Evolutionary conservation across 257 asterid species (phyloP).

Genomic region (Petunia secreta): DNA sequence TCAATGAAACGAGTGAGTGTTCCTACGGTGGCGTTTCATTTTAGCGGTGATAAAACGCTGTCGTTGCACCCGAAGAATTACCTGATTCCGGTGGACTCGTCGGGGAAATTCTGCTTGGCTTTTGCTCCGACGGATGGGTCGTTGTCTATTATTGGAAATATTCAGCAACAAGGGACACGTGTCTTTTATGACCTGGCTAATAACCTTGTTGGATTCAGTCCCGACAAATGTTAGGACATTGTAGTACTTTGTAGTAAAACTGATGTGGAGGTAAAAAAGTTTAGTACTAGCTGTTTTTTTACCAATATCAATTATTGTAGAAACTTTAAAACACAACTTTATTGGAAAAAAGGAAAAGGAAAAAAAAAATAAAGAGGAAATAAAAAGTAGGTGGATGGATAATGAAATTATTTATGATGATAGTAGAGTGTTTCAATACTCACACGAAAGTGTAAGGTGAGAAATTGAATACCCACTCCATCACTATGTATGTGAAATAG

Average conservation of each 20-base stretch:
- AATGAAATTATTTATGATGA: neutral
- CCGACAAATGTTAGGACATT: slow-evolving; percentile 61
- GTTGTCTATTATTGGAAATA: slow-evolving; percentile 73
- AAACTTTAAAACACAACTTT: neutral
- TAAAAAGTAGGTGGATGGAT: slow-evolving; percentile 7
- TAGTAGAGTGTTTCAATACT: neutral
- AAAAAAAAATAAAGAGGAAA: neutral
- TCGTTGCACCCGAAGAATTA: slow-evolving; percentile 55
- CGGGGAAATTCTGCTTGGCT: slow-evolving; percentile 71
- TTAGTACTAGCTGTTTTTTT: neutral
- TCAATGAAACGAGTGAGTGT: slow-evolving; percentile 46
- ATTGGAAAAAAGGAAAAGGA: neutral
- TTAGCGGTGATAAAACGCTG: slow-evolving; percentile 52
- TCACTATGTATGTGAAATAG: no score
- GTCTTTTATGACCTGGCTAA: slow-evolving; percentile 66
- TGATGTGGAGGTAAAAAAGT: neutral
- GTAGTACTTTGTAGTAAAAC: no score
- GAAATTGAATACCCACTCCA: neutral
- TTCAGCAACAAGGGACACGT: slow-evolving; percentile 93
- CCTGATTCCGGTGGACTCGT: slow-evolving; percentile 61
- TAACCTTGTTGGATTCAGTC: slow-evolving; percentile 62
- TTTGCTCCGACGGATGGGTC: slow-evolving; percentile 64
- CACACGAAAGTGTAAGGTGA: slow-evolving; percentile 10
- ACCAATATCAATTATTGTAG: slow-evolving; percentile 20
- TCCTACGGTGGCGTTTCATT: slow-evolving; percentile 66